These are phyloP conservation scores for Amylocarpus encephaloides DNA, from an alignment of 2,329 filamentous ascomycete genomes.

Conservation along the genomic window DNA sequence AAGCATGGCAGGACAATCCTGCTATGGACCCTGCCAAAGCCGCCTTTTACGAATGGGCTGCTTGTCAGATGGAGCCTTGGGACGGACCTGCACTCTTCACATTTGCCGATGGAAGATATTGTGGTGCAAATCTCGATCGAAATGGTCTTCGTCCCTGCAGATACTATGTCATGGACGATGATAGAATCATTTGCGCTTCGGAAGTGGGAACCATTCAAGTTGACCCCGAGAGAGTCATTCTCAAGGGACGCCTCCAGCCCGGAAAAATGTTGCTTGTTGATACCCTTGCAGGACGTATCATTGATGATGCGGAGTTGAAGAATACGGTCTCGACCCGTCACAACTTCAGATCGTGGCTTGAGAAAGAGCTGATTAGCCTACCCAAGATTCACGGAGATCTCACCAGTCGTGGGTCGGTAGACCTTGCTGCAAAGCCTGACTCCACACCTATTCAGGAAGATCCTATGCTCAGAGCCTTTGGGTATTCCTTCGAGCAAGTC, in stretches of 20 bases:
- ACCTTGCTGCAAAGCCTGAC: conserved; percentile 63
- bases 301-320: conserved; percentile 91
- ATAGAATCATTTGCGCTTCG: conserved; percentile 94
- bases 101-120: conserved; percentile 93
- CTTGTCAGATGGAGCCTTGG: conserved; percentile 98
- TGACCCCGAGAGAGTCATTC: conserved; percentile 81
- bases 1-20: conserved; percentile 93
- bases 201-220: conserved; percentile 92
- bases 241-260: conserved; percentile 90
- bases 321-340: conserved; percentile 77
- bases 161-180: conserved; percentile 95
- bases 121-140: conserved; percentile 91
- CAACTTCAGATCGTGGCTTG: conserved; percentile 84
- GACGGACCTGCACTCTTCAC: conserved; percentile 95
- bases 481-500: conserved; percentile 93
- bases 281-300: conserved; percentile 83
- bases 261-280: conserved; percentile 96
- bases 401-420: conserved; percentile 47
- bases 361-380: conserved; percentile 77
- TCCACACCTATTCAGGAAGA: conserved; percentile 73
- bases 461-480: conserved; percentile 75
- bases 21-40: conserved; percentile 92
- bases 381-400: conserved; percentile 65
- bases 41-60: conserved; percentile 97
- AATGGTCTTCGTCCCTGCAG: conserved; percentile 93